Evolutionary conservation across 352 stramenopile species (phyloP), one percentile per base, ranked within the genome.

Genomic region (Chrysophaeum taylorii): DNA sequence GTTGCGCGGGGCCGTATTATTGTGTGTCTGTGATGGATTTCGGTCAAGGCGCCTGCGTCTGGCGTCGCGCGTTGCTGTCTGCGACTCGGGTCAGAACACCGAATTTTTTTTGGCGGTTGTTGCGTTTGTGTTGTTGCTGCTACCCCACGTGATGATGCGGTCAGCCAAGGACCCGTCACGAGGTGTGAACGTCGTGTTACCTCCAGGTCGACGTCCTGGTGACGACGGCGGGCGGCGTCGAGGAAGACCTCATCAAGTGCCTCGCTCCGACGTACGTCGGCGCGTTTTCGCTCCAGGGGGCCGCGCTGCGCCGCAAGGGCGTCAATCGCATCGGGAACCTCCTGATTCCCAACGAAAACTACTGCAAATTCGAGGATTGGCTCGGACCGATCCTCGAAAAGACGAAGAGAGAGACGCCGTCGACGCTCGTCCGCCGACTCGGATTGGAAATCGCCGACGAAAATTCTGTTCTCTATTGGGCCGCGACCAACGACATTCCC

Each of bases 231-330:
- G 90, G 89, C 35, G 90, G 90, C 68, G 87, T 95, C 53, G 89
- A 96, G 76, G 96, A 99, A 79, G 96, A 99, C 81, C 94, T 99
- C 41, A 98, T 99, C 76, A 99, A 99, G 84, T 99, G 95, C 76
- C 89, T 99, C 63, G 89, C 92, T 48, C 91, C 90, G 18, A 98
- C 94, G 16, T 99, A 95, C 81, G 89, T 99, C 60, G 96, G 96
- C 23, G 94, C 98, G 72, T 99, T 99, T 74, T 82, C 86, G 33
- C 82, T 98, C n/a, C 88, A 92, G 68, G 92, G 92, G 42, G 85
- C 85, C 45, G 86, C 91, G 31, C 80, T 98, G 67, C 86, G 94
- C 23, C 87, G 88, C 72, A 94, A 96, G 64, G 96, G 95, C 53
- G 92, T 99, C 72, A 99, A 99, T 81, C 88, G 95, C 72, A 98